Conservation (phyloP, 2,329 filamentous ascomycete species). For the Penicillium sp. region DNA sequence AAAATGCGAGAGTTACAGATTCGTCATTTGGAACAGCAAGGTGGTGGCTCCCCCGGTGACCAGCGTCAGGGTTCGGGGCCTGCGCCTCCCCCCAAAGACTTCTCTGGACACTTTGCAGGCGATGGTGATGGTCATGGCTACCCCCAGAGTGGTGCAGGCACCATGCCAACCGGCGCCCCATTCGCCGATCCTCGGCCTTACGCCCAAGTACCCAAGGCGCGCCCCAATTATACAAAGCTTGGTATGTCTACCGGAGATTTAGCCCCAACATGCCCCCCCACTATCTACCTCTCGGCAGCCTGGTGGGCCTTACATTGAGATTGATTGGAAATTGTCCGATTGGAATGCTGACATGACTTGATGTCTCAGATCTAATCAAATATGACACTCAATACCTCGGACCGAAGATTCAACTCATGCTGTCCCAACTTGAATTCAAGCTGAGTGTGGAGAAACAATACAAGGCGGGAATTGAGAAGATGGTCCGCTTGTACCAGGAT, state of each 20-base stretch:
- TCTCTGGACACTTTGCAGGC: constrained; percentile 54
- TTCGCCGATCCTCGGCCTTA: constrained; percentile 72
- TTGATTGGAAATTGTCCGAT: constrained; percentile 1
- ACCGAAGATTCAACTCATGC: constrained; percentile 97
- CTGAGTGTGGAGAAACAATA: constrained; percentile 98
- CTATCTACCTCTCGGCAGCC: background rate
- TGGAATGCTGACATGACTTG: constrained; percentile 22
- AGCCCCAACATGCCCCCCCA: background rate
- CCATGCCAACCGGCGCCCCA: constrained; percentile 79
- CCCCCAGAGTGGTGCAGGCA: constrained; percentile 62
- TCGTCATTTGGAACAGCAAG: constrained; percentile 65
- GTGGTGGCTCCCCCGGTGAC: constrained; percentile 46
- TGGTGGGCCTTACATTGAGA: background rate
- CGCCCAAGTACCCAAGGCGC: constrained; percentile 66
- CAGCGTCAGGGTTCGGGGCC: constrained; percentile 52
- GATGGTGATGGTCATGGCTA: constrained; percentile 54
- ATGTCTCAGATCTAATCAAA: constrained; percentile 84
- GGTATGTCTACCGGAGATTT: constrained; percentile 57
- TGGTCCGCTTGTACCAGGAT: constrained; percentile 96
- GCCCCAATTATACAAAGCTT: constrained; percentile 93
- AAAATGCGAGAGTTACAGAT: constrained; percentile 85
- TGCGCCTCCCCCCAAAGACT: constrained; percentile 73
- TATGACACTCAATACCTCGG: constrained; percentile 95
- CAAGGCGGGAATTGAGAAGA: constrained; percentile 97
- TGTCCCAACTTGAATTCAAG: constrained; percentile 98